Conservation (phyloP, 441 rosid species). For the Aquilaria agallochum region DNA sequence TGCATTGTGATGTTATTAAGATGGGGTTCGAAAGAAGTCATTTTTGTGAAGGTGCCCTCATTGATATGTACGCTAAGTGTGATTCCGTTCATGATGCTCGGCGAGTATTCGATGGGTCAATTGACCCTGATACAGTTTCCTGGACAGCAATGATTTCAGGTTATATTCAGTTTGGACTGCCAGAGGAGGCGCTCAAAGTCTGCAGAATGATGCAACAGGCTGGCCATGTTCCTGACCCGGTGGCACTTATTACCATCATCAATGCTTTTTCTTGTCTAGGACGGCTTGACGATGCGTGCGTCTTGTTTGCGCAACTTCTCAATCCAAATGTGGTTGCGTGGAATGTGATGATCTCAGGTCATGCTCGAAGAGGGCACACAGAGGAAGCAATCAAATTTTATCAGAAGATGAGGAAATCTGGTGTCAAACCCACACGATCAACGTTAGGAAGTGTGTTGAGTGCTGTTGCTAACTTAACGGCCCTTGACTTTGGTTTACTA, state of each 20-base stretch:
- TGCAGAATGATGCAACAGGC: slow-evolving; percentile 49
- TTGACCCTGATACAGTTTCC: slow-evolving; percentile 62
- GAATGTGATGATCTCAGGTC: slow-evolving; percentile 94
- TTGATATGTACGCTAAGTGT: slow-evolving; percentile 85
- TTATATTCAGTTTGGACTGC: slow-evolving; percentile 60
- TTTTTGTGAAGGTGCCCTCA: slow-evolving; percentile 69
- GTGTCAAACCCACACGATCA: slow-evolving; percentile 69
- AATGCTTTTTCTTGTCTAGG: slow-evolving; percentile 56
- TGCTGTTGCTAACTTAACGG: slow-evolving; percentile 53
- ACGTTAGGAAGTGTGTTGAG: slow-evolving; percentile 84
- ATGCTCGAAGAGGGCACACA: slow-evolving; percentile 67
- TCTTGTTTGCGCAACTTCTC: slow-evolving; percentile 54
- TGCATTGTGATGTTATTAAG: slow-evolving; percentile 61
- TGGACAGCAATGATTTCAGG: slow-evolving; percentile 90
- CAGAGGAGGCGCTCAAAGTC: slow-evolving; percentile 58
- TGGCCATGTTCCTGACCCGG: slow-evolving; percentile 63
- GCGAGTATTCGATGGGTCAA: slow-evolving; percentile 52
- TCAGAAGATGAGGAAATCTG: slow-evolving; percentile 57
- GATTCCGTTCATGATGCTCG: slow-evolving; percentile 44
- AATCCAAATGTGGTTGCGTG: slow-evolving; percentile 77
- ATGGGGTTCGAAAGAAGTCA: slow-evolving; percentile 49
- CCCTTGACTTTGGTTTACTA: slow-evolving; percentile 54
- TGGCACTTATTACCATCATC: slow-evolving; percentile 62
- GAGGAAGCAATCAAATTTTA: slow-evolving; percentile 49
- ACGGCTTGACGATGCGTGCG: slow-evolving; percentile 62